These are phyloP conservation scores for Coemansia sp. DNA, from an alignment of 192 early-diverging fungal species.

Conservation along the genomic window DNA sequence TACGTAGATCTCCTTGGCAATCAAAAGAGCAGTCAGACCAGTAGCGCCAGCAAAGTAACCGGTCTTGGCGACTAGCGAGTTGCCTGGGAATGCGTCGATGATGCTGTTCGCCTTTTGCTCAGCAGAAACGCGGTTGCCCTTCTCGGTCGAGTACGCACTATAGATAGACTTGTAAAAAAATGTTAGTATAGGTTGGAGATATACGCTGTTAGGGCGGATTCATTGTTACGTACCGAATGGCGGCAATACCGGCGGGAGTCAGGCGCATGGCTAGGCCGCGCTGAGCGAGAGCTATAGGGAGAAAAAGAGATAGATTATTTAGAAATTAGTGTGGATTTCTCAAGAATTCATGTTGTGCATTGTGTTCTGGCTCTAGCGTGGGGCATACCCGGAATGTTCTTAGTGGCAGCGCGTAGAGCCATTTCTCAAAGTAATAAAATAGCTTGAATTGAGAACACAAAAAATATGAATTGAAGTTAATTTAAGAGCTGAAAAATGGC, in stretches of 20 bases:
- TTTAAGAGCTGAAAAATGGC: not conserved
- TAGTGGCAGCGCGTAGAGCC: not conserved
- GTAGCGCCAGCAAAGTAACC: conserved; percentile 79
- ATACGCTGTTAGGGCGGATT: not conserved
- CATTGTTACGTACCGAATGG: conserved; percentile 30
- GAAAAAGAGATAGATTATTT: not conserved
- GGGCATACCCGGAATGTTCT: not conserved
- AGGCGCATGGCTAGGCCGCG: conserved; percentile 48
- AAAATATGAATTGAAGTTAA: not conserved
- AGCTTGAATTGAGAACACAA: not conserved
- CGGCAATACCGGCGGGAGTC: conserved; percentile 41
- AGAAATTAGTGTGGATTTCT: not conserved
- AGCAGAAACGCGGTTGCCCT: conserved; percentile 39
- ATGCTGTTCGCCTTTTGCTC: conserved; percentile 85
- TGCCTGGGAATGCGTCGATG: conserved; percentile 90
- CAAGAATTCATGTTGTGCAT: not conserved
- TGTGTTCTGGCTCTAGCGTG: not conserved
- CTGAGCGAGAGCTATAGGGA: conserved; percentile 44
- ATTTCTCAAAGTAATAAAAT: not conserved
- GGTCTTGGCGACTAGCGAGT: conserved; percentile 85
- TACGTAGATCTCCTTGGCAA: conserved; percentile 98
- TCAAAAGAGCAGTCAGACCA: conserved; percentile 80
- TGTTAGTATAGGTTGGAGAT: not conserved
- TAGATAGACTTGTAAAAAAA: not conserved
- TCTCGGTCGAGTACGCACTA: conserved; percentile 46